These are phyloP conservation scores for Phellopilus nigrolimitatus DNA, from an alignment of 1,284 basidiomycete species.

Conservation along the genomic window DNA sequence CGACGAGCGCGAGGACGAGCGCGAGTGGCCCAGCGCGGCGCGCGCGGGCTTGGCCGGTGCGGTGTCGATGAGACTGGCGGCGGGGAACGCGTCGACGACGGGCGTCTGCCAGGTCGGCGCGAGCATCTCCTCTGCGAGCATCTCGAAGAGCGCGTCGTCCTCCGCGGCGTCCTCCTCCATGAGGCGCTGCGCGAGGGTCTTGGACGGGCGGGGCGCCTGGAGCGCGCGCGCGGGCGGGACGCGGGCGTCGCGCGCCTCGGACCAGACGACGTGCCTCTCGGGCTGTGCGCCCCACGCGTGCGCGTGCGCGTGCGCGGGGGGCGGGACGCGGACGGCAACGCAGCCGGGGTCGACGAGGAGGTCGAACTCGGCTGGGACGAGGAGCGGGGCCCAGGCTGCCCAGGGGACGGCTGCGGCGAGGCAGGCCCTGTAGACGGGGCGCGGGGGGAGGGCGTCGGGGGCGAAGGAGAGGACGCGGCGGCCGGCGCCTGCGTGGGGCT, in stretches of 20 bases:
- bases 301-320: too few species aligned
- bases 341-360: slow-evolving; percentile 74
- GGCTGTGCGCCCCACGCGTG: slow-evolving; percentile 35
- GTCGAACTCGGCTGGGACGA: slow-evolving; percentile 68
- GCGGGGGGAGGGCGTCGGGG: slow-evolving; percentile 61
- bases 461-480: slow-evolving; percentile 71
- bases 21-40: slow-evolving; percentile 61
- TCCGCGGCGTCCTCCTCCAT: slow-evolving; percentile 61
- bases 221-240: slow-evolving; percentile 12
- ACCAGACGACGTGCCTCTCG: slow-evolving; percentile 64
- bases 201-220: slow-evolving; percentile 25
- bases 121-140: slow-evolving; percentile 65
- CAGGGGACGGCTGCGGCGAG: slow-evolving; percentile 63
- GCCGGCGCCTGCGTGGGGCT: slow-evolving; percentile 62
- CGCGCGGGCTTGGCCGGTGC: slow-evolving; percentile 56
- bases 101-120: slow-evolving; percentile 66
- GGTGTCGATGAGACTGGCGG: slow-evolving; percentile 26
- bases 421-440: slow-evolving; percentile 65
- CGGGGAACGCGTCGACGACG: slow-evolving; percentile 52
- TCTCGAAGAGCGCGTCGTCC: slow-evolving; percentile 64
- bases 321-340: slow-evolving; percentile 60
- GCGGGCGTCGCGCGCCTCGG: slow-evolving; percentile 28
- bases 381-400: slow-evolving; percentile 67
- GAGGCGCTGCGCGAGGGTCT: slow-evolving; percentile 69
- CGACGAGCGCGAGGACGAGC: slow-evolving; percentile 70